Evolutionary conservation across 768 basidiomycete genomes (phyloP).

Genomic region (Pisolithus tinctorius): DNA sequence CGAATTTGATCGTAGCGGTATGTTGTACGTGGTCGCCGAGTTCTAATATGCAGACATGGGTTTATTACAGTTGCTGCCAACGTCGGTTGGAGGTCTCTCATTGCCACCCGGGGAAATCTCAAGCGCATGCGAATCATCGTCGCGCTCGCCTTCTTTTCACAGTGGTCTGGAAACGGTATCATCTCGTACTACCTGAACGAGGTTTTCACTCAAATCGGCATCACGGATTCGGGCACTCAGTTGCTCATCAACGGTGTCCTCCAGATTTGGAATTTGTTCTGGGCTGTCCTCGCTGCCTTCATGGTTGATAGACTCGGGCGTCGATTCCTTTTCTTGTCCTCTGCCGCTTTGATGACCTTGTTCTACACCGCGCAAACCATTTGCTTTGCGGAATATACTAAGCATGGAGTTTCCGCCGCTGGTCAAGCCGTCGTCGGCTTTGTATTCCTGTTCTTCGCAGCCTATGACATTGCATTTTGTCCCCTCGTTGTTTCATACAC

Average conservation of each 20-base stretch:
- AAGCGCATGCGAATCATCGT: conserved; percentile 72
- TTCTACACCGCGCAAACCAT: conserved; percentile 67
- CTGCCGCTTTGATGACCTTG: conserved; percentile 50
- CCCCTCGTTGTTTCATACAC: conserved; percentile 85
- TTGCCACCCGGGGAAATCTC: conserved; percentile 63
- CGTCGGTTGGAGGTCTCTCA: conserved; percentile 64
- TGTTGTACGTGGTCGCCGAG: neutral
- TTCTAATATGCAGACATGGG: neutral
- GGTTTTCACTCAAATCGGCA: conserved; percentile 64
- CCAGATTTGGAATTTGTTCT: conserved; percentile 73
- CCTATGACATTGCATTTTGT: conserved; percentile 78
- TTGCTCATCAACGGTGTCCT: conserved; percentile 83
- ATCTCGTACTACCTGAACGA: conserved; percentile 77
- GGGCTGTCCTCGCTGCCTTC: conserved; percentile 52
- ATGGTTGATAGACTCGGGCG: conserved; percentile 64
- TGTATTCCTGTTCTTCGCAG: conserved; percentile 77
- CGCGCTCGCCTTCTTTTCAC: conserved; percentile 76
- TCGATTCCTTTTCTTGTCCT: conserved; percentile 62
- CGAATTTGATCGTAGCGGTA: conserved; percentile 50
- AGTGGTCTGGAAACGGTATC: conserved; percentile 83
- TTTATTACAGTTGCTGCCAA: conserved; percentile 38
- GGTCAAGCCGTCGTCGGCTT: conserved; percentile 74
- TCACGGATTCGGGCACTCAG: conserved; percentile 53
- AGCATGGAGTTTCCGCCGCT: conserved; percentile 34
- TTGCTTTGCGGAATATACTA: conserved; percentile 51